Evolutionary conservation across 2,329 filamentous ascomycete species (phyloP).

Genomic region (Fusarium azukiicola): DNA sequence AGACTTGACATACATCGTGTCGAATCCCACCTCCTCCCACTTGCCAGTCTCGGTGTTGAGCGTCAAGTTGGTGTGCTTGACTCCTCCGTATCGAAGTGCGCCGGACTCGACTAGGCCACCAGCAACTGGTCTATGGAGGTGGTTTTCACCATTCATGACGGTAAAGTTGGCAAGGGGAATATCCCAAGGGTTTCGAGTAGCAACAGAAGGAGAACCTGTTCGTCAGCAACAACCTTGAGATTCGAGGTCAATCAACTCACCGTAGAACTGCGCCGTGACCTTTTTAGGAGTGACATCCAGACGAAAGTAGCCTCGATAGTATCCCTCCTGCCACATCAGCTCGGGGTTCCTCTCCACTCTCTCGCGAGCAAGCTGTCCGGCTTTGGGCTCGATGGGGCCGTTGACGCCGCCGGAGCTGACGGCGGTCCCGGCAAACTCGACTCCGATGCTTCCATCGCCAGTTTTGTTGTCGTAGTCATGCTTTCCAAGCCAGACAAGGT

Average conservation of each 20-base stretch:
- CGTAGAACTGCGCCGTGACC: slow-evolving; percentile 83
- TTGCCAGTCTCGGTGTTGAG: slow-evolving; percentile 43
- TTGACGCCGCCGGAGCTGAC: slow-evolving; percentile 63
- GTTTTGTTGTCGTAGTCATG: slow-evolving; percentile 74
- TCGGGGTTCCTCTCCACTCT: slow-evolving; percentile 74
- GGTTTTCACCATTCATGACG: slow-evolving; percentile 80
- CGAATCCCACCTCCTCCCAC: slow-evolving; percentile 36
- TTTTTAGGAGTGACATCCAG: slow-evolving; percentile 77
- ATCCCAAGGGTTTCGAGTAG: slow-evolving; percentile 80
- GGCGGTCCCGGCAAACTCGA: slow-evolving; percentile 84
- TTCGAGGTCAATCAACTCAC: slow-evolving; percentile 39
- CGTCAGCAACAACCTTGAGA: neutral
- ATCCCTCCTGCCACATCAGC: slow-evolving; percentile 87
- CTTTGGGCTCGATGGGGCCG: slow-evolving; percentile 70
- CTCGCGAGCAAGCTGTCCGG: slow-evolving; percentile 38
- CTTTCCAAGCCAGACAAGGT: slow-evolving; percentile 78
- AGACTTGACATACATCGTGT: slow-evolving; percentile 38
- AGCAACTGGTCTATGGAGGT: slow-evolving; percentile 67
- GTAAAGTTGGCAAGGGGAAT: slow-evolving; percentile 86
- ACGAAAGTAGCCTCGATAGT: slow-evolving; percentile 88
- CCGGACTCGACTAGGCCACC: slow-evolving; percentile 74
- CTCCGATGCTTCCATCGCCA: slow-evolving; percentile 77
- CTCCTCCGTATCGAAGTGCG: slow-evolving; percentile 71
- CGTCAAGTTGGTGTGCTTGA: slow-evolving; percentile 58
- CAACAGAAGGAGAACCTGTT: slow-evolving; percentile 71